Base-by-base conservation (phyloP, 345 rosid genomes). In the Durio zibethinus region DNA sequence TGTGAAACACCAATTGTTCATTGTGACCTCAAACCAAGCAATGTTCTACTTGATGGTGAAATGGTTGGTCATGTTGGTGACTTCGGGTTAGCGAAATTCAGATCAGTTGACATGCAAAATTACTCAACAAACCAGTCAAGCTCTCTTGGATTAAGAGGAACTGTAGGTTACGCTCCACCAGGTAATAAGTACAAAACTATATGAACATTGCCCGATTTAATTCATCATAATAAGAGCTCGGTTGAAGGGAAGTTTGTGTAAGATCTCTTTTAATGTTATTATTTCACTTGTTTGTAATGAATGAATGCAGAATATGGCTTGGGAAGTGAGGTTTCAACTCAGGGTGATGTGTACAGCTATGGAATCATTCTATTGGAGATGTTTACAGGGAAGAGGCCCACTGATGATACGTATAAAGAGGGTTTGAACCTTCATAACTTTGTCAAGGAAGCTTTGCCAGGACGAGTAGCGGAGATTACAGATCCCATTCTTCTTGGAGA, bases 281-380 rank as follows among this genome's bases (percentile, higher is more conserved):
- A 40, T 40, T 40, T 40, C 0, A 6, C 10, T 40, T 40, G 8
- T 40, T 16, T n/a, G 64, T 62, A 4, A 23, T 31, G 38, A 31
- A 12, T 47, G 52, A 47, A 29, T 57, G 29, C 73, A 80, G 83
- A 83, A 48, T 80, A 83, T 61, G 83, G 79, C 7, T 25, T 74
- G 61, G 83, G 85, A 63, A 56, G 73, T 4, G 43, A 7, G 21
- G 81, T 62, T 1, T 73, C 83, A 25, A 67, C 54, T 0, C 12
- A 5, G 4, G 81, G 85, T 0, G 79, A 83, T 69, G 56, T 83
- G n/a, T 77, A 80, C 20, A 77, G 82, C 23, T 83, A 15, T 33
- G 85, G 81, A 5, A 74, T 80, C n/a, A 40, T 83, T 15, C 21
- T 80, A 43, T 18, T 80, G 5, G 80, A 83, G 81, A 42, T 80